Conservation (phyloP, 2,329 filamentous ascomycete genomes). For the Claviceps citrina region DNA sequence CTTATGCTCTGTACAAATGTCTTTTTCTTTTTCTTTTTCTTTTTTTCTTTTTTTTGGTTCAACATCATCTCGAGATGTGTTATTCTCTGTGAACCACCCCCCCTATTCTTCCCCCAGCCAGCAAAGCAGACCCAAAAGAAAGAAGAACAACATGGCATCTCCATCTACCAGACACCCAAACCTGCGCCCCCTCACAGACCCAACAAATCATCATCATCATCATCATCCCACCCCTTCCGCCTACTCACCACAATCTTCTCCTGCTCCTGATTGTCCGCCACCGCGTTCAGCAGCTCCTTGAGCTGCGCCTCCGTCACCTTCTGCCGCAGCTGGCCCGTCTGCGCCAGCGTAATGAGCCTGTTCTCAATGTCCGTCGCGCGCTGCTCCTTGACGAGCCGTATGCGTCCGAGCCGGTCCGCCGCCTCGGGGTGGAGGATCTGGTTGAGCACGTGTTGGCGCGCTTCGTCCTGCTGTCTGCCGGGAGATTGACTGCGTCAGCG, state of each 20-base stretch:
- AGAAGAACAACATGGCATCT: constrained; percentile 3
- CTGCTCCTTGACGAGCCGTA: constrained; percentile 86
- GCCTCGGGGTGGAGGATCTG: constrained; percentile 94
- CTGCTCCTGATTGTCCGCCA: constrained; percentile 64
- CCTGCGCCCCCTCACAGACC: constrained; percentile 30
- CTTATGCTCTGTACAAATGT: too few relatives aligned
- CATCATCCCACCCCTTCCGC: constrained; percentile 71
- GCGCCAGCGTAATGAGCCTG: constrained; percentile 78
- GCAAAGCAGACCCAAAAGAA: neutral
- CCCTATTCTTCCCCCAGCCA: too few relatives aligned
- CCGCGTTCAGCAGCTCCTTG: constrained; percentile 75
- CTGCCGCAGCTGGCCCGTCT: constrained; percentile 67
- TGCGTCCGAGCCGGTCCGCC: constrained; percentile 81
- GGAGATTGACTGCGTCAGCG: neutral
- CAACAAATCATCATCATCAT: constrained; percentile 66
- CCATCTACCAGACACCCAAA: neutral
- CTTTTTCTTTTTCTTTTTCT: too few relatives aligned
- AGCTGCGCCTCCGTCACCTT: constrained; percentile 89
- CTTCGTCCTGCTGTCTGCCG: constrained; percentile 45
- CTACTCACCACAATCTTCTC: constrained; percentile 78
- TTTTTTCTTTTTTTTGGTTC: too few relatives aligned
- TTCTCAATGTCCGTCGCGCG: constrained; percentile 86
- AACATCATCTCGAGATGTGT: too few relatives aligned
- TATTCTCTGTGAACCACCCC: too few relatives aligned
- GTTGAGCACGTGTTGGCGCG: constrained; percentile 60